Base-by-base conservation (phyloP, 805 yeast genomes). In the Diddensiella transvaalensis region DNA sequence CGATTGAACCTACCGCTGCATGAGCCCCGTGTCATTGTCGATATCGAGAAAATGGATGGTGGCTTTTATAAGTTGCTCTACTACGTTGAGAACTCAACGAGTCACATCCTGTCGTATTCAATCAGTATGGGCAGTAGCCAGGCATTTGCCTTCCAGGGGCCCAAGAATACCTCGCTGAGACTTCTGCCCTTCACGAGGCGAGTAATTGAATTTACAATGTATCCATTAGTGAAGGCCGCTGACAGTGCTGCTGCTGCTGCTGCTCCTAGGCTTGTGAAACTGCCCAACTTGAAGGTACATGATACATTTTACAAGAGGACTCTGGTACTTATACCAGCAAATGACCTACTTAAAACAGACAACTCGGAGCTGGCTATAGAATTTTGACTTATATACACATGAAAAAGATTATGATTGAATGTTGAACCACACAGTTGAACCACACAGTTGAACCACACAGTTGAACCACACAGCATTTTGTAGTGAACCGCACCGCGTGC, bases 1-100 rank as follows among this genome's bases (percentile, higher is more conserved):
- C 79, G 78, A 44, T 69, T 82, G 2, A 63, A 72, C 1, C 59
- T 85, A 17, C 86, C 90, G 2, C 70, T 82, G 42, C 71, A 80
- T 48, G 91, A 85, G 58, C 91, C 93, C 3, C 64, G 93, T 44
- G 80, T 82, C 2, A 62, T 85, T 26, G 69, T 83, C 2, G 66
- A 63, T 37, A n/a, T 44, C 38, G 46, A 44, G 21, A 11, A 40
- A 29, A 10, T 18, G 24, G 22, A 19, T 22, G 18, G 33, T 4
- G 24, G n/a, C 26, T 26, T 22, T 15, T 18, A 50, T 6, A 29
- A 44, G 21, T 43, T 51, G 22, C 46, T 26, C 11, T 86, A 78
- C 60, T 71, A 73, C 44, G 59, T 87, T 42, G 95, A 87, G 60
- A 87, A 87, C 59, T 89, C 95, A 11, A 83, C 95, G 0, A 73